A percentile compares a stretch with the other conserved stretches of the same genome.
phyloP scores from a whole-genome alignment of 2,329 filamentous ascomycete species.

The Hyphodiscus sp. region DNA sequence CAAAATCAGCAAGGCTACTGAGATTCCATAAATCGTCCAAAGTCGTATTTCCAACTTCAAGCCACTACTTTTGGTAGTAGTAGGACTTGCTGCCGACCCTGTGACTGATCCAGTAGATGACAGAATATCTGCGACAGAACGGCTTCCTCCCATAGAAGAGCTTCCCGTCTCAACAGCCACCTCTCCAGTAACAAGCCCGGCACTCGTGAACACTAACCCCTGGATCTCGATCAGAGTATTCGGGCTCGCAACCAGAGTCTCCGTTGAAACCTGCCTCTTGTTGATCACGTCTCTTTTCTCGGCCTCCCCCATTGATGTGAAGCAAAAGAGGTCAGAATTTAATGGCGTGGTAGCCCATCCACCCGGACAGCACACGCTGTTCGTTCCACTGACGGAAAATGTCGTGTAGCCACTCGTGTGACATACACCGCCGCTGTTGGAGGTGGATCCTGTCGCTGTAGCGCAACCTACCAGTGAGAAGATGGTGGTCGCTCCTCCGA shows the following conservation, averaged over 20 bases:
- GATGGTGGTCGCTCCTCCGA: conserved; percentile 4
- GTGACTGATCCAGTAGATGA: background rate
- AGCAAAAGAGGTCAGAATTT: conserved; percentile 5
- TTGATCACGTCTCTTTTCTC: background rate
- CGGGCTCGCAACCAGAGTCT: background rate
- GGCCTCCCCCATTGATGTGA: background rate
- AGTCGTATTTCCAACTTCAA: background rate
- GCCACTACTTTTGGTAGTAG: background rate
- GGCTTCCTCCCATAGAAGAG: background rate
- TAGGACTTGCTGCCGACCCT: background rate
- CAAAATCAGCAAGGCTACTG: background rate
- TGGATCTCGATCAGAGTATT: background rate
- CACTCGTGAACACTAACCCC: background rate
- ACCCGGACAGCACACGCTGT: conserved; percentile 11
- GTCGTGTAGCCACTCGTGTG: conserved; percentile 8
- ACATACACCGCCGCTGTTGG: conserved; percentile 6
- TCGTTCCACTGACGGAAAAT: conserved; percentile 10
- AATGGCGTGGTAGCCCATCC: conserved; percentile 10
- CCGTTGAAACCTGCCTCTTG: background rate
- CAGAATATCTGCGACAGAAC: background rate
- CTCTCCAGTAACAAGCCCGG: background rate
- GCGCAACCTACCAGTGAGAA: conserved; percentile 2
- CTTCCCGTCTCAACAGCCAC: background rate
- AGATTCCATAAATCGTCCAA: background rate
- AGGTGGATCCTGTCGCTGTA: background rate